These are phyloP conservation scores for Bretschneidera sinensis DNA, from an alignment of 345 rosid species.

Conservation along the genomic window DNA sequence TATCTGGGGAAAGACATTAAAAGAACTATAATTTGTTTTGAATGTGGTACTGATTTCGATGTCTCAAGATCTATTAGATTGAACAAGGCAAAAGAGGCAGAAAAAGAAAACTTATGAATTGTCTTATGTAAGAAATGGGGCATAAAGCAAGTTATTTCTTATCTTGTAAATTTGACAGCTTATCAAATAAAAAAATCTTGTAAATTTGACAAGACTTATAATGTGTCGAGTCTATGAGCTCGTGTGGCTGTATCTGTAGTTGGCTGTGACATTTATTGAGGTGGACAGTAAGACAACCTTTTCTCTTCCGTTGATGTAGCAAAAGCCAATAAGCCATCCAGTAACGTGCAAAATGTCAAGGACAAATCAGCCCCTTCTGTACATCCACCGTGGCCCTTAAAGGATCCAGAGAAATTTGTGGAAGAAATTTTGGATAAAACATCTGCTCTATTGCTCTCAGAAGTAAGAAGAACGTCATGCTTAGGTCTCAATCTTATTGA, in stretches of 20 bases:
- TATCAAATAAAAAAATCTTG: too few relatives aligned
- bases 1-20: neutral
- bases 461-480: constrained; percentile 28
- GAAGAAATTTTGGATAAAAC: constrained; percentile 64
- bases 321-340: constrained; percentile 42
- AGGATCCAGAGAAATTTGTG: constrained; percentile 52
- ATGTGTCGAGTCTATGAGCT: neutral
- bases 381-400: constrained; percentile 23
- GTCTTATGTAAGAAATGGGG: too few relatives aligned
- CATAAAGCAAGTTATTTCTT: neutral
- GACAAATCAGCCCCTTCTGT: constrained; percentile 22
- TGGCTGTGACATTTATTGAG: neutral
- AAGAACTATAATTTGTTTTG: neutral
- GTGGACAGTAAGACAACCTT: neutral
- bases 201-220: neutral
- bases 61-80: neutral
- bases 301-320: constrained; percentile 32
- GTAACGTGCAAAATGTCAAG: constrained; percentile 30
- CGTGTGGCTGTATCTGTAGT: constrained; percentile 1
- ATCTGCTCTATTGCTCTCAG: constrained; percentile 51
- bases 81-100: neutral
- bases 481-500: constrained; percentile 1
- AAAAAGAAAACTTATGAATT: too few relatives aligned
- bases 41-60: neutral
- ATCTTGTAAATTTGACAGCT: too few relatives aligned